A percentile compares a stretch with the other conserved stretches of the same genome.
These are phyloP conservation scores for Myxozyma neotropica DNA, from an alignment of 805 yeast species.

Conservation along the genomic window DNA sequence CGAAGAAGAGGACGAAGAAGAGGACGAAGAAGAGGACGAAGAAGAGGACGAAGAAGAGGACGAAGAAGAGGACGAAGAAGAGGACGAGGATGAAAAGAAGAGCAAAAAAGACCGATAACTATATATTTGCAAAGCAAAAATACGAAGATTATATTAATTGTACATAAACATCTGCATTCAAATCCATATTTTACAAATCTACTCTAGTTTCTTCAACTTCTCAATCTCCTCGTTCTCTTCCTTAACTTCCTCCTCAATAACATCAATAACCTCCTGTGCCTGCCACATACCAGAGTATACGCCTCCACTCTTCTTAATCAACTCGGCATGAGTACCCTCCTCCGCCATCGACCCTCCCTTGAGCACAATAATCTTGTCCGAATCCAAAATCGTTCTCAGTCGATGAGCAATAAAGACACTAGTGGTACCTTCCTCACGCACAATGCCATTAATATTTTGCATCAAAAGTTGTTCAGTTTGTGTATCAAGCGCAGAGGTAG, in stretches of 20 bases:
- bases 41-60: not conserved
- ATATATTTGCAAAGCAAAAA: not conserved
- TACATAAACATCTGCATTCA: not conserved
- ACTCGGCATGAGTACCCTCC: constrained; percentile 77
- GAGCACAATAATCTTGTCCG: constrained; percentile 89
- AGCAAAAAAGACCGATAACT: not conserved
- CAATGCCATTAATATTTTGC: constrained; percentile 68
- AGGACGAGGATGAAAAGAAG: not conserved
- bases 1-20: constrained; percentile 35
- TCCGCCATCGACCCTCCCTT: constrained; percentile 78
- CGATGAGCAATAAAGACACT: constrained; percentile 93
- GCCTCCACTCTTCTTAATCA: constrained; percentile 58
- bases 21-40: constrained; percentile 6
- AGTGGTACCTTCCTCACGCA: constrained; percentile 62
- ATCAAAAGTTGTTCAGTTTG: constrained; percentile 89
- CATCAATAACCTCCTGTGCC: constrained; percentile 56
- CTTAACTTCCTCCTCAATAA: constrained; percentile 29
- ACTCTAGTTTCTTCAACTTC: constrained; percentile 17
- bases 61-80: not conserved
- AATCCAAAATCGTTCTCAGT: constrained; percentile 86
- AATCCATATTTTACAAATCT: not conserved
- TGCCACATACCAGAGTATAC: constrained; percentile 84
- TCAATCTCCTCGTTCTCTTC: constrained; percentile 21
- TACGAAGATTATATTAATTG: not conserved
- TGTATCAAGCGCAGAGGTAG: constrained; percentile 94